These are phyloP conservation scores for sorghum (Sorghum bicolor) DNA, from an alignment of 176 grass and related monocot genomes.

Conservation along the genomic window Sorghum_bicolor_NCBIv3 NC_012879.2:7373501-7374000, in stretches of 20 bases:
- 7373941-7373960: too few species aligned
- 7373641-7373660: constrained; percentile 33
- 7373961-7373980: too few species aligned
- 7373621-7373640: constrained; percentile 25
- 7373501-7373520: constrained; percentile 52
- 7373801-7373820: too few species aligned
- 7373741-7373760: background rate
- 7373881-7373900: too few species aligned
- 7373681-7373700: background rate
- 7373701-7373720: too few species aligned
- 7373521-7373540: background rate
- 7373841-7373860: too few species aligned
- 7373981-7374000: background rate
- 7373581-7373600: background rate
- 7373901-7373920: too few species aligned
- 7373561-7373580: background rate
- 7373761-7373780: too few species aligned
- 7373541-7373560: background rate
- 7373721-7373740: background rate
- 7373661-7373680: constrained; percentile 1
- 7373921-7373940: too few species aligned
- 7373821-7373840: too few species aligned
- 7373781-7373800: too few species aligned
- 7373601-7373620: constrained; percentile 7
- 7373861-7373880: too few species aligned